Conservation (phyloP, 495 filamentous ascomycete species). For the Xylaria grammica region DNA sequence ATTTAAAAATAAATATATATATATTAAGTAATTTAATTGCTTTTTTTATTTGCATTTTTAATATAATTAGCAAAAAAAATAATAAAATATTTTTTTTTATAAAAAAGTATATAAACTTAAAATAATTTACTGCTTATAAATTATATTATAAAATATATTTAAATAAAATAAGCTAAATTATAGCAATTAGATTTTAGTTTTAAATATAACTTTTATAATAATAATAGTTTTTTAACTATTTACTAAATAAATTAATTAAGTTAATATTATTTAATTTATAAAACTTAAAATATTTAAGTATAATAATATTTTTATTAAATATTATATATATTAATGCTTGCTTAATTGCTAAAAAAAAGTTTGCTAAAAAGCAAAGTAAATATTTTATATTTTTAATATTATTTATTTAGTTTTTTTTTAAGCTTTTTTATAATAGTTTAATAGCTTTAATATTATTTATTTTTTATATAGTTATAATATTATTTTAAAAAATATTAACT, state of each 20-base stretch:
- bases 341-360: constrained; percentile 51
- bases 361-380: constrained; percentile 44
- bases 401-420: no score
- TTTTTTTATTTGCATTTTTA: constrained; percentile 24
- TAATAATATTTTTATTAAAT: constrained; percentile 35
- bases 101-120: constrained; percentile 46
- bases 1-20: constrained; percentile 47
- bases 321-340: constrained; percentile 55
- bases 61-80: constrained; percentile 29
- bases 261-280: constrained; percentile 28
- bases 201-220: constrained; percentile 29
- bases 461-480: background rate
- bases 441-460: constrained; percentile 36
- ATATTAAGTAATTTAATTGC: constrained; percentile 45
- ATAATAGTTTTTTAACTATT: constrained; percentile 23
- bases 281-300: constrained; percentile 36
- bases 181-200: constrained; percentile 37
- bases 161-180: constrained; percentile 44
- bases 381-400: constrained; percentile 16
- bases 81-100: constrained; percentile 45
- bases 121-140: constrained; percentile 42
- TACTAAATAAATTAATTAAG: constrained; percentile 32
- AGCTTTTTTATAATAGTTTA: no score
- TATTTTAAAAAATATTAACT: constrained; percentile 17
- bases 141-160: constrained; percentile 40